phyloP scores from a whole-genome alignment of 768 basidiomycete genomes.

The Lactarius pseudohatsudake region DNA sequence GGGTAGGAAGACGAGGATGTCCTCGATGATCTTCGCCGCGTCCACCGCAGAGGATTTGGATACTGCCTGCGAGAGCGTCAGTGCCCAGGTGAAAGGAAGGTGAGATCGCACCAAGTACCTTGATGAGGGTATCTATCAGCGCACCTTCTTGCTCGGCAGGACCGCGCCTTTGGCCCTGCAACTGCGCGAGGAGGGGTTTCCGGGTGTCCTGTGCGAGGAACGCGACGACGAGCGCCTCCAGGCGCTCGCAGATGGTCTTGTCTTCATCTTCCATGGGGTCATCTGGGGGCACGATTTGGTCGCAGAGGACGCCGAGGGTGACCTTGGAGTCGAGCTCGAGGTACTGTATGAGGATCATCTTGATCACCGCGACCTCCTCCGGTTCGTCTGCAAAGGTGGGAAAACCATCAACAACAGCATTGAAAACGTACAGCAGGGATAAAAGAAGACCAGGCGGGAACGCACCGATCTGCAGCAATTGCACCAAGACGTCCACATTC shows the following conservation, averaged over 20 bases:
- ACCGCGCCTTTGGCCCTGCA: no score
- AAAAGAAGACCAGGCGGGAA: background rate
- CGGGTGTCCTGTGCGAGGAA: no score
- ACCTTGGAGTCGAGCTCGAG: conserved; percentile 41
- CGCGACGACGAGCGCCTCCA: conserved; percentile 56
- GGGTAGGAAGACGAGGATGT: no score
- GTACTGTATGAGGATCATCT: conserved; percentile 57
- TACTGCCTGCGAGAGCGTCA: no score
- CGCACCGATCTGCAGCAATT: conserved; percentile 72
- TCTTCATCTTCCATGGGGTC: conserved; percentile 59
- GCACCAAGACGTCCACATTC: conserved; percentile 73
- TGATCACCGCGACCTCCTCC: conserved; percentile 61
- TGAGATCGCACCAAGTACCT: no score
- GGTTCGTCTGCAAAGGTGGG: conserved; percentile 47
- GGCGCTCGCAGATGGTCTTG: conserved; percentile 50
- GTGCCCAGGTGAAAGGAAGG: no score
- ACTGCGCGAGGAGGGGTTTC: no score
- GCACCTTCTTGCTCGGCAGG: no score
- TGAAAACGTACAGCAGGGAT: background rate
- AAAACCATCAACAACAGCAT: background rate
- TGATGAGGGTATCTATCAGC: no score
- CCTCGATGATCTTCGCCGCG: no score
- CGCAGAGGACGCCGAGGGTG: conserved; percentile 30
- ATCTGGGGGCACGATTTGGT: conserved; percentile 57
- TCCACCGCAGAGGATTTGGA: no score